Conservation (phyloP, 345 rosid genomes). For the Citrus sp. region DNA sequence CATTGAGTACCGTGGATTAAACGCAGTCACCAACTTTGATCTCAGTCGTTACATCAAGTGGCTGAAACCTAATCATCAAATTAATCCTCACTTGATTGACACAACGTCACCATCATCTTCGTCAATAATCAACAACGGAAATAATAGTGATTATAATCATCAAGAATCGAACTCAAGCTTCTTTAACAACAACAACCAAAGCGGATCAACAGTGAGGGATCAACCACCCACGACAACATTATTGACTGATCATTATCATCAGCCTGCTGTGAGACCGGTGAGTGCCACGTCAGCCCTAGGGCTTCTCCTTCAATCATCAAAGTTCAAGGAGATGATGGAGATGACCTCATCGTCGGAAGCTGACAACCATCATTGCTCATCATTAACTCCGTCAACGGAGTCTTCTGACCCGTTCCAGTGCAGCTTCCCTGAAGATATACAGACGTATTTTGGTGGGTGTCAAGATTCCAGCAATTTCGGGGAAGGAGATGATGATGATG, state of each 20-base stretch:
- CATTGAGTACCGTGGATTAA: slow-evolving; percentile 83
- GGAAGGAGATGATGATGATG: slow-evolving; percentile 41
- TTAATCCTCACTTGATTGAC: slow-evolving; percentile 7
- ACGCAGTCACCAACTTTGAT: slow-evolving; percentile 94
- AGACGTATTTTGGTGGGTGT: slow-evolving; percentile 60
- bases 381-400: slow-evolving; percentile 25
- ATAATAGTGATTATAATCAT: not conserved
- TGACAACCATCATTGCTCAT: slow-evolving; percentile 19
- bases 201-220: not conserved
- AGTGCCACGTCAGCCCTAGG: slow-evolving; percentile 61
- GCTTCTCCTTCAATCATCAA: slow-evolving; percentile 56
- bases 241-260: slow-evolving; percentile 5
- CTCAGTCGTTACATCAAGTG: slow-evolving; percentile 81
- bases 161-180: slow-evolving; percentile 20
- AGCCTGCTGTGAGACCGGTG: slow-evolving; percentile 13
- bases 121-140: not conserved
- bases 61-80: slow-evolving; percentile 40
- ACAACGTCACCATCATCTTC: not conserved
- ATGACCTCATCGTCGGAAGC: slow-evolving; percentile 25
- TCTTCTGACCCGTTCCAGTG: slow-evolving; percentile 30
- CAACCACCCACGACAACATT: not conserved
- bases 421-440: slow-evolving; percentile 75
- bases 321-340: slow-evolving; percentile 68
- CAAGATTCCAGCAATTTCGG: slow-evolving; percentile 48
- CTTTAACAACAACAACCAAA: slow-evolving; percentile 13